Evolutionary conservation across 768 basidiomycete species (phyloP), one percentile per base, ranked within the genome.

Genomic region (Pulveroboletus sp.): DNA sequence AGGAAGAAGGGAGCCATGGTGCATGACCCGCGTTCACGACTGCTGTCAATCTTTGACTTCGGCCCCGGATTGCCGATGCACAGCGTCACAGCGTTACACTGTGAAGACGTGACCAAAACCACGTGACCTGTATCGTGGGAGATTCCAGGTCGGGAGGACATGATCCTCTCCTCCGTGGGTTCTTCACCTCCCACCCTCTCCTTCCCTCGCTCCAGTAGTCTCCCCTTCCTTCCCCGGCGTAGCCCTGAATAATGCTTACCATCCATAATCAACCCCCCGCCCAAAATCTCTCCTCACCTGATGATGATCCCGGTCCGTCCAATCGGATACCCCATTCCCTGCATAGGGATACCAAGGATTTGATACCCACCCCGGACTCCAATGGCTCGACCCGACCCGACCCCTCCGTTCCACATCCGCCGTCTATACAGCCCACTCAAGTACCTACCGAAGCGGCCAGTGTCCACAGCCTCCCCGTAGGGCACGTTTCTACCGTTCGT

Each of bases 381-480:
- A 35, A 4, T 13, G 24, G n/a, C n/a, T n/a, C 44, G n/a, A 4
- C 35, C 71, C 79, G 11, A 60, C 74, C 26, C 70, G 75, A 17
- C 71, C 69, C 2, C 60, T 26, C 33, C 11, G 1, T 26, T 7
- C 6, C 44, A 17, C 24, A 45, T 17, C 24, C 43, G 5, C 13
- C 11, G 8, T 7, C 43, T 15, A 7, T 24, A n/a, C 64, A 46
- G 55, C 68, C 26, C 70, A n/a, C 53, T 7, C 47, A 75, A 37
- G 73, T 69, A 14, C 58, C 63, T 33, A 69, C 71, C 1, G 83
- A 84, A 55, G 68, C 71, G 15, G 73, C 73, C 57, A 86, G 84
- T 57, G 66, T 79, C 6, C 82, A 79, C 53, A 83, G 80, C 55
- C 71, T 84, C 57, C 82, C 84, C 9, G 71, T 71, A 10, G 76